Evolutionary conservation across 805 yeast species (phyloP).

Genomic region (Isabelozyma heimii): DNA sequence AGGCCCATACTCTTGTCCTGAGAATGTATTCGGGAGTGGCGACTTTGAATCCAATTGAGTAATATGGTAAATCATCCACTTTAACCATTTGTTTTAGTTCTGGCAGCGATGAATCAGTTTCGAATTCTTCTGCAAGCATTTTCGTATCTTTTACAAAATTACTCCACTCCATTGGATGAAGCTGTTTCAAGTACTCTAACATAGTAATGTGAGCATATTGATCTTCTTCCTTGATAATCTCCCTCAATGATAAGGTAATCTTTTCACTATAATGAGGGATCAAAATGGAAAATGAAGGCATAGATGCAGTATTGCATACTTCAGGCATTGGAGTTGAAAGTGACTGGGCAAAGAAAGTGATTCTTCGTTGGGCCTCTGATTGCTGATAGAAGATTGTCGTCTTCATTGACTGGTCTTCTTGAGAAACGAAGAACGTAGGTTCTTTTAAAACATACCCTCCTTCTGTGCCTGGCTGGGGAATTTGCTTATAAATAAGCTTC

Average conservation of each 20-base stretch:
- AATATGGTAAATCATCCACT: constrained; percentile 89
- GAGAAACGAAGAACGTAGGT: constrained; percentile 77
- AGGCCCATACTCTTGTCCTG: constrained; percentile 98
- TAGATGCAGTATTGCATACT: constrained; percentile 58
- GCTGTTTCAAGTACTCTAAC: constrained; percentile 89
- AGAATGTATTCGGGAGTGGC: constrained; percentile 96
- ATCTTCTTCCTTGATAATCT: constrained; percentile 95
- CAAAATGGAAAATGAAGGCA: constrained; percentile 85
- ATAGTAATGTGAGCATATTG: constrained; percentile 93
- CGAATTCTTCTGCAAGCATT: constrained; percentile 91
- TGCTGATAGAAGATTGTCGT: constrained; percentile 56
- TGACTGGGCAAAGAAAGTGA: constrained; percentile 88
- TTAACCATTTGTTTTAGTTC: constrained; percentile 32
- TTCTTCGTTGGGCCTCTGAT: constrained; percentile 78
- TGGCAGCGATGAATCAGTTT: constrained; percentile 28
- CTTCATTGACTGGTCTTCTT: constrained; percentile 70
- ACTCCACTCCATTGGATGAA: constrained; percentile 97
- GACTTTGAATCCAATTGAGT: constrained; percentile 94
- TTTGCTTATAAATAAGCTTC: constrained; percentile 58
- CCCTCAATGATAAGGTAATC: constrained; percentile 88
- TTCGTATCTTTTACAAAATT: constrained; percentile 96
- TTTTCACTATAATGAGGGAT: constrained; percentile 97
- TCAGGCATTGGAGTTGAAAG: constrained; percentile 83
- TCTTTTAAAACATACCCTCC: constrained; percentile 52
- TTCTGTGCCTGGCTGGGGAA: constrained; percentile 29